These are phyloP conservation scores for Calonectria multiphialidica DNA, from an alignment of 2,329 filamentous ascomycete genomes.

Conservation along the genomic window DNA sequence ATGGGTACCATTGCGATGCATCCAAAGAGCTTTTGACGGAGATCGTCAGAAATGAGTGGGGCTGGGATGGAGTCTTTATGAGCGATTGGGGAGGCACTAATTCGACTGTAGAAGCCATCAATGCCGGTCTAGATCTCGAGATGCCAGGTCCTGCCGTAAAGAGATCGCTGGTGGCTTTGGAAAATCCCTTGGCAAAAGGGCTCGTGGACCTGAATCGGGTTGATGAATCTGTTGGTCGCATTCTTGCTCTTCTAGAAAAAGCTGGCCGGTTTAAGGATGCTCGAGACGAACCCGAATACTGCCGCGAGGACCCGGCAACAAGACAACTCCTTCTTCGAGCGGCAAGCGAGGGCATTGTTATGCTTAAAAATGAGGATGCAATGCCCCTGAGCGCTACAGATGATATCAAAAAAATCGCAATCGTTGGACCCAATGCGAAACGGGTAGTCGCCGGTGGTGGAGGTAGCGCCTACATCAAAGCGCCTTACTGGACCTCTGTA, in stretches of 20 bases:
- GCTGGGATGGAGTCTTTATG: neutral
- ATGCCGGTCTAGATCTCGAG: neutral
- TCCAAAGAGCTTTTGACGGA: neutral
- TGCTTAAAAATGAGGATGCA: neutral
- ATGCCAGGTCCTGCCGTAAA: neutral
- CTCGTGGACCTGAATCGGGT: neutral
- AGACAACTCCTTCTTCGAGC: neutral
- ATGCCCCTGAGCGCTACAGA: neutral
- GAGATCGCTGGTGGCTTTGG: neutral
- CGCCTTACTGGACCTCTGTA: neutral
- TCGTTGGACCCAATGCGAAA: neutral
- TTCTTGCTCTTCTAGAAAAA: neutral
- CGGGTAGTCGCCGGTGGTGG: neutral
- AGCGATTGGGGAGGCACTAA: slow-evolving; percentile 2
- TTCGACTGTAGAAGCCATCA: neutral
- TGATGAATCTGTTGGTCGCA: neutral
- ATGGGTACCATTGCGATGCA: neutral
- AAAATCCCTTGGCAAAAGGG: neutral
- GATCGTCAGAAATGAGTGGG: neutral
- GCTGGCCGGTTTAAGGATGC: neutral
- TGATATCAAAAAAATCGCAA: neutral
- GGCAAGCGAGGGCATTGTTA: neutral
- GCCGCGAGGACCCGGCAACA: neutral
- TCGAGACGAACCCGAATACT: neutral
- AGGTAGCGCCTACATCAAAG: neutral